A percentile compares a stretch with the other conserved stretches of the same genome.
phyloP scores from a whole-genome alignment of 768 basidiomycete species.

The Sarcodon sp. region DNA sequence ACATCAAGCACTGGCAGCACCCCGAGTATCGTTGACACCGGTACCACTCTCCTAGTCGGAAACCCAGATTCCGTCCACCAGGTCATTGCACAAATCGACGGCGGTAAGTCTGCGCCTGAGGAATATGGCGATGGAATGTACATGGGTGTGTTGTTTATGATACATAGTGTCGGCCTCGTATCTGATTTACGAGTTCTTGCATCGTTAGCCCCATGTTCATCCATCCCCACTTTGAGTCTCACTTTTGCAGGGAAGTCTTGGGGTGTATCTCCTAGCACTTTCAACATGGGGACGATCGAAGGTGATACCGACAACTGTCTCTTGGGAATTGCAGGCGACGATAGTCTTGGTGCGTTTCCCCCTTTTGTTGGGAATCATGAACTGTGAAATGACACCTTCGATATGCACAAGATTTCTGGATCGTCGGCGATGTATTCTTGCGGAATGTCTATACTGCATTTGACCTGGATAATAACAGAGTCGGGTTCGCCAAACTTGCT shows the following conservation, averaged over 20 bases:
- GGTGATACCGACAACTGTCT: slow-evolving; percentile 11
- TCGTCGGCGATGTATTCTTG: slow-evolving; percentile 21
- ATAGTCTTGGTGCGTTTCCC: slow-evolving; percentile 9
- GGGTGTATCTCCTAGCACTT: background rate
- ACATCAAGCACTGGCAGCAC: slow-evolving; percentile 4
- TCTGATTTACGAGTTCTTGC: slow-evolving; percentile 14
- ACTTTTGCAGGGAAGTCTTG: background rate
- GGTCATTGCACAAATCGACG: slow-evolving; percentile 11
- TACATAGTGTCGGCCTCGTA: slow-evolving; percentile 7
- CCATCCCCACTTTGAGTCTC: background rate
- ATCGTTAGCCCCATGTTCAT: slow-evolving; percentile 14
- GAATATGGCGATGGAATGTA: slow-evolving; percentile 11
- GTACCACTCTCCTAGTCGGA: slow-evolving; percentile 15
- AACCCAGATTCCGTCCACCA: slow-evolving; percentile 5
- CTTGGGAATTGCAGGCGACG: slow-evolving; percentile 14
- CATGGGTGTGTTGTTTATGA: slow-evolving; percentile 2
- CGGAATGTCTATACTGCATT: slow-evolving; percentile 20
- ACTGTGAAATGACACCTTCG: slow-evolving; percentile 8
- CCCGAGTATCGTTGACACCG: slow-evolving; percentile 13
- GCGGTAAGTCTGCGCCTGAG: slow-evolving; percentile 3
- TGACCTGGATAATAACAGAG: slow-evolving; percentile 6
- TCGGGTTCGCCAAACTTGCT: slow-evolving; percentile 2
- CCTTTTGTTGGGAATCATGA: slow-evolving; percentile 17
- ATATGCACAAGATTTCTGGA: slow-evolving; percentile 13
- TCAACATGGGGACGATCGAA: slow-evolving; percentile 7